Evolutionary conservation across 768 basidiomycete species (phyloP), one percentile per base, ranked within the genome.

Genomic region (Sporobolomyces roseus): DNA sequence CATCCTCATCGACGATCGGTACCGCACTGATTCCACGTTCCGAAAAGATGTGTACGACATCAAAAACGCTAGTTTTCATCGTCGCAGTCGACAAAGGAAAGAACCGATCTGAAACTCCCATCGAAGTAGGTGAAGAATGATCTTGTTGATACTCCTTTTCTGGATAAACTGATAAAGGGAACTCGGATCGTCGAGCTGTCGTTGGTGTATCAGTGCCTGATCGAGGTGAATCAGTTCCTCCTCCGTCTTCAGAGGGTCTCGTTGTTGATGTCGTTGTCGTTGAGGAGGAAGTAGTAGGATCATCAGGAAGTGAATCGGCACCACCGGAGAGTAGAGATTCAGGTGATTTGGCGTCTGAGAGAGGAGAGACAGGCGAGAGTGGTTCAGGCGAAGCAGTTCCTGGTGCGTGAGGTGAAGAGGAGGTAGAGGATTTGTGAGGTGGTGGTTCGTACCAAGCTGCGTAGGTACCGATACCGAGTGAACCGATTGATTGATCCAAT

Each of bases 41-140:
- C 0, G 91, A 94, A 78, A 98, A 98, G 88, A 94, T 92, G 77
- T 99, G 96, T 3, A 98, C 96, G 67, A 98, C 92, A 76, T 98
- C 93, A 75, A 96, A 97, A 3, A 99, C 96, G 33, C 90, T 88
- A 0, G 94, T 96, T 64, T 86, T 81, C 75, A 94, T 82, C 36
- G 87, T 93, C 16, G 94, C 94, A 0, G 93, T 96, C 8, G 90
- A 89, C 64, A 98, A 87, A 3, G 96, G 96, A 78, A 88, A 84
- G 79, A 87, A 97, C 1, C 88, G 90, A 65, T 88, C 87, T 48
- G 84, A 81, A 13, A 69, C 62, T 58, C 68, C 68, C 56, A 69
- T 60, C 50, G 36, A 38, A 16, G 56, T 60, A 35, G 38, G 29
- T 4, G 56, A 45, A 10, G 56, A 45, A 30, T 27, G 12, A 19